phyloP scores from a whole-genome alignment of 306 rosid species.

The Albizia julibrissin region DNA sequence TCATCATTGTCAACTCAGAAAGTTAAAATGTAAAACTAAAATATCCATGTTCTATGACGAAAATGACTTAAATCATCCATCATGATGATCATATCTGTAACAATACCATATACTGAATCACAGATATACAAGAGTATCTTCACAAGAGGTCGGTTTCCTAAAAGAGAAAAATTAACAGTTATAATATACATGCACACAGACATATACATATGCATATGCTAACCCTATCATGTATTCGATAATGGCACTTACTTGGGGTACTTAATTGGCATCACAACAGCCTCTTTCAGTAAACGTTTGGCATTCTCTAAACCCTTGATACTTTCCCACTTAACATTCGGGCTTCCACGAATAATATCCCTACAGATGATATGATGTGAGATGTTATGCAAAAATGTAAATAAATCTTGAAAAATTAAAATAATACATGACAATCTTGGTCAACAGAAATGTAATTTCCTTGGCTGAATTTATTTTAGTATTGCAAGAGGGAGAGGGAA shows the following conservation, averaged over 20 bases:
- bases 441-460: constrained; percentile 4
- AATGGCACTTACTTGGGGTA: constrained; percentile 82
- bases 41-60: background rate
- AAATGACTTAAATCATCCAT: background rate
- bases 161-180: constrained; percentile 10
- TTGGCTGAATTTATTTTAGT: background rate
- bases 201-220: background rate
- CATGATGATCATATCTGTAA: constrained; percentile 2
- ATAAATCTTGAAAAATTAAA: background rate
- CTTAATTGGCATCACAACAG: constrained; percentile 99
- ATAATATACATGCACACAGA: too few relatives aligned
- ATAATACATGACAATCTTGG: constrained; percentile 21
- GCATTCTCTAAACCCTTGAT: constrained; percentile 94
- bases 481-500: background rate
- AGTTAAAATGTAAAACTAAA: background rate
- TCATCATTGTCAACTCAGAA: constrained; percentile 7
- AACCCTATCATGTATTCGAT: constrained; percentile 22
- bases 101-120: background rate
- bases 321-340: constrained; percentile 93
- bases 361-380: constrained; percentile 44
- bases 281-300: constrained; percentile 86
- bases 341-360: constrained; percentile 89
- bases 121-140: too few relatives aligned
- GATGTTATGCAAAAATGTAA: constrained; percentile 24
- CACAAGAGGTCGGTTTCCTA: too few relatives aligned